Conservation (phyloP, 495 filamentous ascomycete species). For the Trichoderma orchidacearum region DNA sequence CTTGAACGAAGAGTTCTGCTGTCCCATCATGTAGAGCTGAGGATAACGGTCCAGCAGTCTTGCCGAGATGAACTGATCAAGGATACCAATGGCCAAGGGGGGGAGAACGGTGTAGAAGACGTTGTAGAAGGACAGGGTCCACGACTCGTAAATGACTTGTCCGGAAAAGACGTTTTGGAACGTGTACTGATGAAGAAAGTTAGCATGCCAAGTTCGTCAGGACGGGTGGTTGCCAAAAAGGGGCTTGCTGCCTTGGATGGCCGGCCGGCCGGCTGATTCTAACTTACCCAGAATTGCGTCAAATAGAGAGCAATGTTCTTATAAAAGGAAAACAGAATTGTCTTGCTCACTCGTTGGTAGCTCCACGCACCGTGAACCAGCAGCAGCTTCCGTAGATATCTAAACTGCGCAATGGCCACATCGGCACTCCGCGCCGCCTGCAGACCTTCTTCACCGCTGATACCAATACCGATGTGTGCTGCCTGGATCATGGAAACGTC, state of each 20-base stretch:
- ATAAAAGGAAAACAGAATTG: constrained; percentile 97
- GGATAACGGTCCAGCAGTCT: constrained; percentile 95
- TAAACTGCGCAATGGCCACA: constrained; percentile 92
- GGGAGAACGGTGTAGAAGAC: constrained; percentile 95
- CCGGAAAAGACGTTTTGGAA: constrained; percentile 98
- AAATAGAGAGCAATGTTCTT: constrained; percentile 98
- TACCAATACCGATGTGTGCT: constrained; percentile 95
- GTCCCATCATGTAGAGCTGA: constrained; percentile 86
- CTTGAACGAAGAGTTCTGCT: constrained; percentile 87
- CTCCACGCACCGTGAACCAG: constrained; percentile 96
- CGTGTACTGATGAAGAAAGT: constrained; percentile 49
- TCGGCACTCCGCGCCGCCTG: constrained; percentile 94
- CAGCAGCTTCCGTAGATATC: constrained; percentile 86
- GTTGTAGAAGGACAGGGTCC: constrained; percentile 98
- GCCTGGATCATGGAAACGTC: constrained; percentile 99
- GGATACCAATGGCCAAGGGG: constrained; percentile 89
- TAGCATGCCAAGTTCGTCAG: no score
- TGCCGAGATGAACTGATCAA: constrained; percentile 95
- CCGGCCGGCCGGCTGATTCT: background rate
- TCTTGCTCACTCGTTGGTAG: constrained; percentile 91
- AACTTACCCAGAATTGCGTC: constrained; percentile 93
- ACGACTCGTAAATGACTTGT: constrained; percentile 97
- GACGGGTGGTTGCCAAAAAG: no score
- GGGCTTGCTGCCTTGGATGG: no score
- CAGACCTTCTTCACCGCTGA: constrained; percentile 96